Conservation (phyloP, 495 filamentous ascomycete genomes). For the Antarctomyces pellizariae region DNA sequence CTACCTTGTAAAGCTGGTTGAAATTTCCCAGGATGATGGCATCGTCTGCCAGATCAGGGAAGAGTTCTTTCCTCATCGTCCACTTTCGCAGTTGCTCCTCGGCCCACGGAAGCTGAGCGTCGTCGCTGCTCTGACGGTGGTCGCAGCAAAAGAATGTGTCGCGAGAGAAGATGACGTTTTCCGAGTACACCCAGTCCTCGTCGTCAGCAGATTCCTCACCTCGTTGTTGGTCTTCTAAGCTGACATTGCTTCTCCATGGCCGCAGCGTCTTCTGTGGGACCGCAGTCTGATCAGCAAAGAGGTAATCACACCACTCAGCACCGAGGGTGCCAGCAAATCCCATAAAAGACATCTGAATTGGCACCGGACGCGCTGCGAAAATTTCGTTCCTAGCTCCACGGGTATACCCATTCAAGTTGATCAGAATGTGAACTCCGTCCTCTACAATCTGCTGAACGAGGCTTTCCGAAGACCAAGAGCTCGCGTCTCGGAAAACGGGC, state of each 20-base stretch:
- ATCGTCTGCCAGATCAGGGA: conserved; percentile 64
- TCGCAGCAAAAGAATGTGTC: conserved; percentile 99
- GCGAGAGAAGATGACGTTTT: conserved; percentile 88
- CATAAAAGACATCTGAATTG: conserved; percentile 99
- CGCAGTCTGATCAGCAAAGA: conserved; percentile 73
- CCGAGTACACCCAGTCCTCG: conserved; percentile 78
- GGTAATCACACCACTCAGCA: conserved; percentile 97
- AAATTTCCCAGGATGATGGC: conserved; percentile 91
- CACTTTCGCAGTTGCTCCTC: conserved; percentile 68
- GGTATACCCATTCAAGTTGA: conserved; percentile 96
- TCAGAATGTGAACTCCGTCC: conserved; percentile 89
- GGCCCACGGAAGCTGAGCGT: conserved; percentile 51
- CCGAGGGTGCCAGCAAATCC: conserved; percentile 92
- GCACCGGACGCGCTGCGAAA: conserved; percentile 83
- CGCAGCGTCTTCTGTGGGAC: conserved; percentile 65
- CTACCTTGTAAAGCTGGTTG: conserved; percentile 97
- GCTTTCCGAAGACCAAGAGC: conserved; percentile 61
- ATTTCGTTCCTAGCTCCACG: conserved; percentile 92
- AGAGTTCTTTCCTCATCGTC: conserved; percentile 88
- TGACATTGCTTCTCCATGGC: conserved; percentile 49
- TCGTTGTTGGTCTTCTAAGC: conserved; percentile 41
- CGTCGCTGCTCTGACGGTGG: conserved; percentile 78
- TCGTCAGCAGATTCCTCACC: conserved; percentile 43
- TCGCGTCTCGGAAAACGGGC: conserved; percentile 78
- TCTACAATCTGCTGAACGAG: conserved; percentile 73